These are phyloP conservation scores for Drechslerella coelobrocha DNA, from an alignment of 2,329 filamentous ascomycete genomes.

Conservation along the genomic window DNA sequence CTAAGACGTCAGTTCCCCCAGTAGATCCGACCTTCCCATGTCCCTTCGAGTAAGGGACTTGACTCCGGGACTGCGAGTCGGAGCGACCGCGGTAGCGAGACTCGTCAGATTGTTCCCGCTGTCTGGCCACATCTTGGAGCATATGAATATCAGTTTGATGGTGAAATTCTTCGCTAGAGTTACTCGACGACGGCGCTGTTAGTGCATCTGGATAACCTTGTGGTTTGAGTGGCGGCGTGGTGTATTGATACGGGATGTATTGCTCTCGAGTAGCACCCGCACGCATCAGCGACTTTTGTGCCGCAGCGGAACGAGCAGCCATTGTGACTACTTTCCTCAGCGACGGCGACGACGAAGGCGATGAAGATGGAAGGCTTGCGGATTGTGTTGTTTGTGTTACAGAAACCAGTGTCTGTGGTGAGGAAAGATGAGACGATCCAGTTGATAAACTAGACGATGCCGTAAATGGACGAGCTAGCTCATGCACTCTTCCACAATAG, in stretches of 20 bases:
- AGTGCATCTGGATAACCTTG: slow-evolving; percentile 14
- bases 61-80: slow-evolving; percentile 39
- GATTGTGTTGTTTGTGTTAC: slow-evolving; percentile 18
- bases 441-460: slow-evolving; percentile 41
- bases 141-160: slow-evolving; percentile 28
- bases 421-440: slow-evolving; percentile 14
- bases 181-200: slow-evolving; percentile 36
- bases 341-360: slow-evolving; percentile 14
- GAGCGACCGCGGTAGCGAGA: slow-evolving; percentile 32
- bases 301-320: slow-evolving; percentile 46
- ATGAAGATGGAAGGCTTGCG: slow-evolving; percentile 1
- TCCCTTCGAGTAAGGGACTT: slow-evolving; percentile 19
- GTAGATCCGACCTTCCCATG: slow-evolving; percentile 34
- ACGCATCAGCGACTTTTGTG: slow-evolving; percentile 47
- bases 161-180: slow-evolving; percentile 45
- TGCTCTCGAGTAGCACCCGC: slow-evolving; percentile 34
- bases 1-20: slow-evolving; percentile 34
- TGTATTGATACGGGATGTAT: slow-evolving; percentile 25
- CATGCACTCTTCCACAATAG: slow-evolving; percentile 17
- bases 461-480: slow-evolving; percentile 25
- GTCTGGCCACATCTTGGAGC: slow-evolving; percentile 23
- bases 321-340: slow-evolving; percentile 9
- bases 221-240: slow-evolving; percentile 1
- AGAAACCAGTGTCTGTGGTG: background rate
- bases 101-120: slow-evolving; percentile 36